phyloP scores from a whole-genome alignment of 2,329 filamentous ascomycete species.

The Ophiocordyceps camponoti-floridani region DNA sequence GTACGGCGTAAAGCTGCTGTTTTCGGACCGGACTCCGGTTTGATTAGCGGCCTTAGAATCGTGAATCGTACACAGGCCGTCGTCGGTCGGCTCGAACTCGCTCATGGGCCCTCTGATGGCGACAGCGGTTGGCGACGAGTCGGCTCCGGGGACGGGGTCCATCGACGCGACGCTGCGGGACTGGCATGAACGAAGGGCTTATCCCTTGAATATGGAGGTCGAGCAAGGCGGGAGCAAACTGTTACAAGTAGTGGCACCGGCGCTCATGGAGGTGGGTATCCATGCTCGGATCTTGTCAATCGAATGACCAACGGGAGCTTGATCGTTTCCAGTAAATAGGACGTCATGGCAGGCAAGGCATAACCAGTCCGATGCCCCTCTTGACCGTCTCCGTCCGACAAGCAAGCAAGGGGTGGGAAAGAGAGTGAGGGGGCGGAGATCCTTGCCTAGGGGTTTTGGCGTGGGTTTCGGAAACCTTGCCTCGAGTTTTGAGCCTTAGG shows the following conservation, averaged over 20 bases:
- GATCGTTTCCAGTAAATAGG: background rate
- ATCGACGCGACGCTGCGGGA: background rate
- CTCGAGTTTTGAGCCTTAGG: background rate
- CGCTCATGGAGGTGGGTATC: background rate
- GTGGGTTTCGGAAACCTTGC: conserved; percentile 1
- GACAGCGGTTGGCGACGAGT: background rate
- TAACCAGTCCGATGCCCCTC: background rate
- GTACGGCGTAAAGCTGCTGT: conserved; percentile 18
- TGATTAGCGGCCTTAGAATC: background rate
- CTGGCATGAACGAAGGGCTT: background rate
- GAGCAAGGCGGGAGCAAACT: background rate
- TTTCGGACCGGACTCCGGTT: conserved; percentile 9
- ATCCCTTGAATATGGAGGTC: background rate
- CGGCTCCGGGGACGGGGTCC: background rate
- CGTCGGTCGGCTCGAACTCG: background rate
- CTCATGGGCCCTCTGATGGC: background rate
- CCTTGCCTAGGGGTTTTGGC: conserved; percentile 1
- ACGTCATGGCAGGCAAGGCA: background rate
- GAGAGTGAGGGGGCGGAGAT: background rate
- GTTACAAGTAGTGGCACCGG: conserved; percentile 1
- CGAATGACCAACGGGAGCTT: background rate
- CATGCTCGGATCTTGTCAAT: conserved; percentile 1
- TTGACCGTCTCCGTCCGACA: background rate
- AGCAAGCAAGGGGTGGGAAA: conserved; percentile 4
- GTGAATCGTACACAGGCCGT: background rate